These are phyloP conservation scores for Cymbopogon citratus DNA, from an alignment of 176 grass and related monocot genomes.

Conservation along the genomic window DNA sequence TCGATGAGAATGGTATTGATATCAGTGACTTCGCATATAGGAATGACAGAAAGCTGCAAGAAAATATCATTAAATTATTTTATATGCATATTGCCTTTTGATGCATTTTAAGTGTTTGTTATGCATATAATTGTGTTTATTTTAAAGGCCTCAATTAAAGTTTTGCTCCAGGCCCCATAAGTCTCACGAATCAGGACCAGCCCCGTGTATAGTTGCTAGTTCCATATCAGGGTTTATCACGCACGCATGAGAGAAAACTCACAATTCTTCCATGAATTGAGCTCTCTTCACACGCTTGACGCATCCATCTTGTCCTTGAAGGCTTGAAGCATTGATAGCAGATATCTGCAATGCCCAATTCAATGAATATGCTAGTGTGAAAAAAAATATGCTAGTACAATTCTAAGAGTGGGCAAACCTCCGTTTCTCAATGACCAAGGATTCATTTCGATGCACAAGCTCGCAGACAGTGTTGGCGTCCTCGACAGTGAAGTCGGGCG, in stretches of 20 bases:
- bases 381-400: background rate
- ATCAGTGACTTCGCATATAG: no score
- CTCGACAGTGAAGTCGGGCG: background rate
- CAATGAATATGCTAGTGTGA: background rate
- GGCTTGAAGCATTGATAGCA: background rate
- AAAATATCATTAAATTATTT: background rate
- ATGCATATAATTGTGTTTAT: background rate
- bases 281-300: background rate
- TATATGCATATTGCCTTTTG: background rate
- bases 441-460: background rate
- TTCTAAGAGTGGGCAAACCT: background rate
- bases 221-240: no score
- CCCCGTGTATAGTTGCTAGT: background rate
- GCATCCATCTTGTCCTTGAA: background rate
- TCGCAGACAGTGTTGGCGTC: background rate
- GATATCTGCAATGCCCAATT: background rate
- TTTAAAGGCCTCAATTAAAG: background rate
- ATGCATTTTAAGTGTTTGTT: background rate
- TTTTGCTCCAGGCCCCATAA: background rate
- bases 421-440: background rate
- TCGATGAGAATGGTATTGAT: no score
- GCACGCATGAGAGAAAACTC: background rate
- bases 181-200: background rate
- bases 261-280: background rate
- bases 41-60: no score